Evolutionary conservation across 1,284 basidiomycete species (phyloP).

Genomic region (Cutaneotrichosporon sp.): DNA sequence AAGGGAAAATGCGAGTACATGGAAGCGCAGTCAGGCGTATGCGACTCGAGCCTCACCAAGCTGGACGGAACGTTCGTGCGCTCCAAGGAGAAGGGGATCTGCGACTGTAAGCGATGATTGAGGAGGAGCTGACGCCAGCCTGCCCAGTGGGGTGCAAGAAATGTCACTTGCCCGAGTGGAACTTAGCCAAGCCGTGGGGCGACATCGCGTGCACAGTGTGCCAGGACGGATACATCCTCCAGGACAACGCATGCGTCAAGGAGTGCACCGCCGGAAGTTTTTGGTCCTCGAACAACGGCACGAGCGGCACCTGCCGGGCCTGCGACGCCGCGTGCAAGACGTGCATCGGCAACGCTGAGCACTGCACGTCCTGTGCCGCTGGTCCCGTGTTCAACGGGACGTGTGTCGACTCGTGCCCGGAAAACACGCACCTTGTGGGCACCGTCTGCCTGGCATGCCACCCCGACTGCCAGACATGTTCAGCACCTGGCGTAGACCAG

Average conservation of each 20-base stretch:
- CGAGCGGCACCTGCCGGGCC: constrained; percentile 47
- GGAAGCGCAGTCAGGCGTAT: constrained; percentile 46
- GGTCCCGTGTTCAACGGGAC: constrained; percentile 44
- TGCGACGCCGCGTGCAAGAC: constrained; percentile 51
- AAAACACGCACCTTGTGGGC: constrained; percentile 36
- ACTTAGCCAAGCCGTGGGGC: constrained; percentile 30
- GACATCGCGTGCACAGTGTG: constrained; percentile 48
- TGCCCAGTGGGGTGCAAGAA: constrained; percentile 51
- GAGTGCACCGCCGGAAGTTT: constrained; percentile 45
- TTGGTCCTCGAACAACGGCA: background rate
- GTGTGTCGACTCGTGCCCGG: constrained; percentile 50
- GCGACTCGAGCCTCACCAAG: constrained; percentile 41
- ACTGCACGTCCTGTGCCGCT: constrained; percentile 46
- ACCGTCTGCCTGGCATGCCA: constrained; percentile 50
- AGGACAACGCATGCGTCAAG: constrained; percentile 44
- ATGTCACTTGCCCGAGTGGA: constrained; percentile 50
- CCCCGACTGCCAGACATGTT: constrained; percentile 52
- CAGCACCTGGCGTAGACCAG: constrained; percentile 20
- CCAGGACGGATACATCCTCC: constrained; percentile 52
- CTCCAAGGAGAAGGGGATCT: constrained; percentile 46
- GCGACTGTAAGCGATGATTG: constrained; percentile 48
- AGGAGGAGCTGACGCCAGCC: constrained; percentile 32
- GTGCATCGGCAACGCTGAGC: constrained; percentile 43
- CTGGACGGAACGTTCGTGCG: constrained; percentile 46
- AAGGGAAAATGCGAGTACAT: constrained; percentile 50